Evolutionary conservation across 148 eudicot genomes (phyloP), one percentile per base, ranked within the genome.

Genomic region (Vaccinium darrowii): DNA sequence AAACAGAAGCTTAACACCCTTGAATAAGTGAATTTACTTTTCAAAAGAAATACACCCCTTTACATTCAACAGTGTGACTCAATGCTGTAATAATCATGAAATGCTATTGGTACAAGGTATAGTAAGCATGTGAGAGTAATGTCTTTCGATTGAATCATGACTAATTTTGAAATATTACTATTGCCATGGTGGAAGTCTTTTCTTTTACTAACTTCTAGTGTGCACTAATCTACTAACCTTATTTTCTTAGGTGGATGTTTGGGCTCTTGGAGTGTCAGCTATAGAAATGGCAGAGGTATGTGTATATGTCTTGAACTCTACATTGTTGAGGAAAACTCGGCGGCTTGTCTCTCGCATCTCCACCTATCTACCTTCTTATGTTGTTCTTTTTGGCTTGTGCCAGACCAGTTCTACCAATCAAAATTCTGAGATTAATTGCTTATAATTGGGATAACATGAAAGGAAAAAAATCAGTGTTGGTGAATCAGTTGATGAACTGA

Each of bases 241-340:
- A 51, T 60, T 72, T 76, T 52, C 78, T 56, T 89, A 97, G 99
- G 99, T 97, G 85, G 99, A 97, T 93, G 99, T 97, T 76, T 97
- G 99, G 99, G 99, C 99, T 83, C 98, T 97, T 84, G 99, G 99
- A 84, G 98, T 95, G 86, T 94, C 99, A 82, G 98, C 99, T 83
- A 97, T 97, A 85, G 99, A 97, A 90, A 97, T 97, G 99, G 99
- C 99, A 72, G 99, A 97, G 99, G 99, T 95, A 94, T 71, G 60
- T 25, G 11, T 30, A 73, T 11, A 14, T 21, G 43, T 16, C 12
- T 23, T 50, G 23, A 18, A 78, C 50, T 77, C 57, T 30, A 57
- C 78, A 83, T 71, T 43, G 36, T 72, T 19, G 36, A 69, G 36
- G 72, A 76, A 52, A 79, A 79, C 25, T 79, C 25, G 83, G 14